A percentile compares a stretch with the other conserved stretches of the same genome.
phyloP scores from a whole-genome alignment of 2,329 filamentous ascomycete species.

The Talaromyces funiculosus region DNA sequence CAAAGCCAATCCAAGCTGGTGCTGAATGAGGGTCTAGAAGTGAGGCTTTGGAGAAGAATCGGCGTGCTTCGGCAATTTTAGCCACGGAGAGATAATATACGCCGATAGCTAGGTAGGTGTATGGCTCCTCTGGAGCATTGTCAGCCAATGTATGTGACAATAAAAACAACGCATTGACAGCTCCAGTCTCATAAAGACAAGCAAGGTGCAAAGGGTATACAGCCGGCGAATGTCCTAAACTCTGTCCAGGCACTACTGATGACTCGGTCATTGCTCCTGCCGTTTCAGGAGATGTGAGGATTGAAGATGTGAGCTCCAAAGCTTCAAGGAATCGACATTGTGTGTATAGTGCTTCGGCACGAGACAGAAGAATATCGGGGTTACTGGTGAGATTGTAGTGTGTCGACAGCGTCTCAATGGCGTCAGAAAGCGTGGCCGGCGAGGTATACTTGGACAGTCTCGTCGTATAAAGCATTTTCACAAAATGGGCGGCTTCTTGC shows the following conservation, averaged over 20 bases:
- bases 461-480: conserved; percentile 93
- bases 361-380: conserved; percentile 81
- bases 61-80: conserved; percentile 85
- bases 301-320: conserved; percentile 72
- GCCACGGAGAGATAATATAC: conserved; percentile 88
- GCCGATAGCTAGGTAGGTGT: conserved; percentile 89
- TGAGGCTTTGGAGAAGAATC: conserved; percentile 95
- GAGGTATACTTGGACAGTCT: conserved; percentile 92
- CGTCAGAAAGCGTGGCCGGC: conserved; percentile 71
- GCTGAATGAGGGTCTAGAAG: conserved; percentile 98
- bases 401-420: conserved; percentile 84
- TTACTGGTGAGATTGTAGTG: conserved; percentile 86
- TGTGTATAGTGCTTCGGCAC: conserved; percentile 86
- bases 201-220: conserved; percentile 89
- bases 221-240: conserved; percentile 40
- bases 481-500: conserved; percentile 88
- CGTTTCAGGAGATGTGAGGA: conserved; percentile 78
- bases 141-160: conserved; percentile 90
- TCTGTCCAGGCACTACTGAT: conserved; percentile 25
- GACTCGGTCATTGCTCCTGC: conserved; percentile 54
- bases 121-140: conserved; percentile 82
- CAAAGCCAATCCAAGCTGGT: conserved; percentile 97
- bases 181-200: conserved; percentile 78
- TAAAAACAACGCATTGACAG: conserved; percentile 84
- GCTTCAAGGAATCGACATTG: conserved; percentile 91